These are phyloP conservation scores for Umbelopsis ramanniana DNA, from an alignment of 192 early-diverging fungal species.

Conservation along the genomic window DNA sequence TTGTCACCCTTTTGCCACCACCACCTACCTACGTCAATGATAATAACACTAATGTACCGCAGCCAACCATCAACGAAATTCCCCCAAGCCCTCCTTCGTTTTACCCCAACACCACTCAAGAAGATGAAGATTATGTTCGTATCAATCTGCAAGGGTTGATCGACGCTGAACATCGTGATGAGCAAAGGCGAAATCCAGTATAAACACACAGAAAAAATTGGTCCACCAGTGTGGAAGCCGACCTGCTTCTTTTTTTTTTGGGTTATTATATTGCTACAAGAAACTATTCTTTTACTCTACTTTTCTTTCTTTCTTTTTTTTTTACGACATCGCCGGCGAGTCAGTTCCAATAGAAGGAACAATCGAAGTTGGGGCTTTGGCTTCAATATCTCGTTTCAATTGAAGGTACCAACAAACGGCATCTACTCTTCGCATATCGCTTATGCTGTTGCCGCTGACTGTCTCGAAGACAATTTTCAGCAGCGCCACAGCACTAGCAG, in stretches of 20 bases:
- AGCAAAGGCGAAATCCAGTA: background rate
- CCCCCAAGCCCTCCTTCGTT: background rate
- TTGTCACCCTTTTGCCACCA: slow-evolving; percentile 26
- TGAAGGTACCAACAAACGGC: slow-evolving; percentile 45
- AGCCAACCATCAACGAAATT: background rate
- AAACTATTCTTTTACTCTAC: too few species aligned
- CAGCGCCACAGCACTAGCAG: slow-evolving; percentile 14
- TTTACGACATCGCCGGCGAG: background rate
- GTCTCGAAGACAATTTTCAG: slow-evolving; percentile 42
- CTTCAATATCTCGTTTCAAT: slow-evolving; percentile 31
- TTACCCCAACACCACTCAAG: background rate
- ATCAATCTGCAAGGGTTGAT: background rate
- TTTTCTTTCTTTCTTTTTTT: too few species aligned
- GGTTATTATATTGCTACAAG: too few species aligned
- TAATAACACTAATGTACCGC: background rate
- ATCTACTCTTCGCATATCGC: slow-evolving; percentile 41
- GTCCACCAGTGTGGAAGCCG: too few species aligned
- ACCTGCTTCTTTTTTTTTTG: too few species aligned
- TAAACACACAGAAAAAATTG: background rate
- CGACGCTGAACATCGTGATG: background rate
- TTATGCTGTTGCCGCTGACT: slow-evolving; percentile 41
- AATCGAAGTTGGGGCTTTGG: background rate
- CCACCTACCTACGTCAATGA: slow-evolving; percentile 11
- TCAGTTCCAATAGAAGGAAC: background rate
- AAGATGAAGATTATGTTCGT: background rate